Evolutionary conservation across 2,329 filamentous ascomycete genomes (phyloP).

Genomic region (Fusarium beomiforme): DNA sequence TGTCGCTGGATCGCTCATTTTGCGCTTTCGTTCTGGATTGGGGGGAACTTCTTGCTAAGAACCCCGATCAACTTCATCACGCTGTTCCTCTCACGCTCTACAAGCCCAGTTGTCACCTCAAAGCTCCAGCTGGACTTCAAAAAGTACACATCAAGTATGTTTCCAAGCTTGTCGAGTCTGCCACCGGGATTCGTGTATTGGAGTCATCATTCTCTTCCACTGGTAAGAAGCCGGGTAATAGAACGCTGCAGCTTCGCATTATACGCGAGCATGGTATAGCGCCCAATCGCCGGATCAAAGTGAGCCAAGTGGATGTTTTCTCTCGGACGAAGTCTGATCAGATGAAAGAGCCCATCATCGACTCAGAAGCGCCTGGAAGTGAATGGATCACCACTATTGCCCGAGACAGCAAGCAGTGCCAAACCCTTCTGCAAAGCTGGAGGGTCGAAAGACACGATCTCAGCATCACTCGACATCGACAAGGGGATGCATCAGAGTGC

Average conservation of each 20-base stretch:
- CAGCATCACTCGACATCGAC: neutral
- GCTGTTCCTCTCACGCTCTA: neutral
- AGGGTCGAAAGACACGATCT: neutral
- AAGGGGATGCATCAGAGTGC: accelerated
- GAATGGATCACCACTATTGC: neutral
- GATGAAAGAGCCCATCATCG: neutral
- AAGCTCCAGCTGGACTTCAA: neutral
- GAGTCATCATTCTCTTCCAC: neutral
- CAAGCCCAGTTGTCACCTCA: neutral
- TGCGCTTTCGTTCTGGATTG: neutral
- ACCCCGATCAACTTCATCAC: neutral
- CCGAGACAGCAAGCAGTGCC: accelerated
- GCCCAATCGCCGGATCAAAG: neutral
- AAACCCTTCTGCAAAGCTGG: neutral
- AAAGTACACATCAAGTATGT: neutral
- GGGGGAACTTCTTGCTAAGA: neutral
- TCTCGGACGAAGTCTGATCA: neutral
- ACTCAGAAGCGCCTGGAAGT: neutral
- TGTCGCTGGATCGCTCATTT: neutral
- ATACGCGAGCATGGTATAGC: neutral
- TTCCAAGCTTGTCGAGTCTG: neutral
- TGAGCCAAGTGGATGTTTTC: neutral
- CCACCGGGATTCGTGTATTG: neutral
- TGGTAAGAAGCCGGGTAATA: neutral
- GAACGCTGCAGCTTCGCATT: neutral